Base-by-base conservation (phyloP, 805 yeast genomes). In the Candida schatavii region DNA sequence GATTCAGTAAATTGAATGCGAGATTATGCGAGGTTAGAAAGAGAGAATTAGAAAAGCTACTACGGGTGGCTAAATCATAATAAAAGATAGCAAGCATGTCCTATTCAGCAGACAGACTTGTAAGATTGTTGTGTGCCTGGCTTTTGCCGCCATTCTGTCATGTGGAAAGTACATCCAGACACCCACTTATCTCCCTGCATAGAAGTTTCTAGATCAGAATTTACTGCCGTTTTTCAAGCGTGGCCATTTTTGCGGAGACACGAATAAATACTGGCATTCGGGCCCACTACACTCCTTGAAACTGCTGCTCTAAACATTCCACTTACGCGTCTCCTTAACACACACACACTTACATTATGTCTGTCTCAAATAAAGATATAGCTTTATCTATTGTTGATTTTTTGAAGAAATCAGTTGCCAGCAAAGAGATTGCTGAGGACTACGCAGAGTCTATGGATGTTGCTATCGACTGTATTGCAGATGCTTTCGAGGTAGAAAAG, bases 391-490 rank as follows among this genome's bases (percentile, higher is more conserved):
- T 91, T 50, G 81, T 88, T 35, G 78, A 80, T 46, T 91, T 83
- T 61, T 74, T 93, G 52, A 74, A 78, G 52, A 54, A 68, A 14
- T 66, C 86, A 9, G 77, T 85, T 15, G 58, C 74, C 35, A 74
- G 75, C 47, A 85, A 86, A 33, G 76, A 77, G 33, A 77, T 90
- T 35, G 66, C 83, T 28, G 85, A 81, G 47, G 98, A 91, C 49
- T 87, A 82, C 58, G 74, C 75, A 43, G 98, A 93, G 52, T 88
- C 97, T 7, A 73, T 91, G 52, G 97, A 89, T 50, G 95, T 91
- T 39, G 98, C 98, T 46, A 77, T 89, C 50, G 96, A 88, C 57
- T 88, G 97, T 70, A 79, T 93, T 44, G 79, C 86, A 19, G 98
- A 90, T 54, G 88, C 95, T 9, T 91, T 84, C 60, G 81, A 73